Percentiles rank a stretch among this genome's conserved stretches.
Evolutionary conservation across 305 asterid species (phyloP).

Genomic region (Solanum hybrid): DNA sequence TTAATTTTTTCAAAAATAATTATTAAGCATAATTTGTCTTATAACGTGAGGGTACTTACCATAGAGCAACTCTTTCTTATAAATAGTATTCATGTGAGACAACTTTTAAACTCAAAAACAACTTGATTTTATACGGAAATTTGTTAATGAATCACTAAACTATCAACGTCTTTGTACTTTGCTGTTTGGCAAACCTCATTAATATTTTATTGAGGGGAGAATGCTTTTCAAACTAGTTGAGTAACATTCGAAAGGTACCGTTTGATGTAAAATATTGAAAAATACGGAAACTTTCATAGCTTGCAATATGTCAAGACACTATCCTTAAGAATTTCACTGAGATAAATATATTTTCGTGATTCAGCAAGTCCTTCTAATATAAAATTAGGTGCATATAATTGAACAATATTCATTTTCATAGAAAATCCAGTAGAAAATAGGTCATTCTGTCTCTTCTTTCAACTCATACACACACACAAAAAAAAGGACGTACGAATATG

Average conservation of each 20-base stretch:
- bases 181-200: not conserved
- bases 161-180: not conserved
- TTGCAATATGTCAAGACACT: not conserved
- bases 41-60: not conserved
- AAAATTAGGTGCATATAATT: not conserved
- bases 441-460: too few relatives aligned
- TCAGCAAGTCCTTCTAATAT: not conserved
- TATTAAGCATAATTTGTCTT: not conserved
- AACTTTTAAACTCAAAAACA: not conserved
- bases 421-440: not conserved
- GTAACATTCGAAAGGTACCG: not conserved
- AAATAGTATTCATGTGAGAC: not conserved
- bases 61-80: not conserved
- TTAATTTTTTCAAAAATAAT: not conserved
- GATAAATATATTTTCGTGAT: too few relatives aligned
- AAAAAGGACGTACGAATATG: not conserved
- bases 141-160: not conserved
- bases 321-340: not conserved
- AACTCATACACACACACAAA: not conserved
- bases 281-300: not conserved
- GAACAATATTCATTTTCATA: not conserved
- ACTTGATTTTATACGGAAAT: not conserved
- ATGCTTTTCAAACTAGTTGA: not conserved
- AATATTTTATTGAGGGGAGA: not conserved
- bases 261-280: not conserved